phyloP scores from a whole-genome alignment of 352 stramenopile genomes.

The Peronospora belbahrii region DNA sequence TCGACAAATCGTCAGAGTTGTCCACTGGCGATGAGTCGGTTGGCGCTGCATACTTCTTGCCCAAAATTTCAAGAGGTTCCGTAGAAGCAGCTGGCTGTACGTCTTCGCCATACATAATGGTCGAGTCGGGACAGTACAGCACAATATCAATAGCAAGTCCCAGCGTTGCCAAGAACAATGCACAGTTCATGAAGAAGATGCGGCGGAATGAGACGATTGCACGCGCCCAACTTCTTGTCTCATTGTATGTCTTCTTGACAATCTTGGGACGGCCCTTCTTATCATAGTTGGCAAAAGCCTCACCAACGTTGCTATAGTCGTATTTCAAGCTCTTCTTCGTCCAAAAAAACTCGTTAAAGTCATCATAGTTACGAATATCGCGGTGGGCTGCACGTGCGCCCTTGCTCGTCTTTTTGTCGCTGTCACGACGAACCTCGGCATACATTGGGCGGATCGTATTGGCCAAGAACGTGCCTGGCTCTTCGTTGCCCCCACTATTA shows the following conservation, averaged over 20 bases:
- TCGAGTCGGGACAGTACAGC: constrained; percentile 61
- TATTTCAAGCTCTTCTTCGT: constrained; percentile 77
- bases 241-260: constrained; percentile 75
- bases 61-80: constrained; percentile 36
- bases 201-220: constrained; percentile 72
- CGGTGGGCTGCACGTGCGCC: constrained; percentile 52
- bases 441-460: constrained; percentile 76
- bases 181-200: constrained; percentile 79
- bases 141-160: constrained; percentile 70
- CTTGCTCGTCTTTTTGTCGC: constrained; percentile 81
- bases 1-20: constrained; percentile 26
- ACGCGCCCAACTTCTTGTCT: constrained; percentile 66
- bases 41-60: constrained; percentile 43
- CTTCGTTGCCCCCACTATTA: constrained; percentile 37
- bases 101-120: constrained; percentile 70
- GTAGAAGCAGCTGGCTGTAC: constrained; percentile 25
- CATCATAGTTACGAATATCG: constrained; percentile 82
- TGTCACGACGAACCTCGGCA: constrained; percentile 54
- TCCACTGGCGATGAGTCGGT: constrained; percentile 19
- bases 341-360: constrained; percentile 88
- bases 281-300: constrained; percentile 60
- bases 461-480: constrained; percentile 54
- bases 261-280: constrained; percentile 76
- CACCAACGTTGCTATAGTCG: constrained; percentile 51
- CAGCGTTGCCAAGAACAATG: constrained; percentile 57